Percentiles rank a stretch among this genome's conserved stretches.
phyloP scores from a whole-genome alignment of 2,329 filamentous ascomycete genomes.

The Colletotrichum magnum region DNA sequence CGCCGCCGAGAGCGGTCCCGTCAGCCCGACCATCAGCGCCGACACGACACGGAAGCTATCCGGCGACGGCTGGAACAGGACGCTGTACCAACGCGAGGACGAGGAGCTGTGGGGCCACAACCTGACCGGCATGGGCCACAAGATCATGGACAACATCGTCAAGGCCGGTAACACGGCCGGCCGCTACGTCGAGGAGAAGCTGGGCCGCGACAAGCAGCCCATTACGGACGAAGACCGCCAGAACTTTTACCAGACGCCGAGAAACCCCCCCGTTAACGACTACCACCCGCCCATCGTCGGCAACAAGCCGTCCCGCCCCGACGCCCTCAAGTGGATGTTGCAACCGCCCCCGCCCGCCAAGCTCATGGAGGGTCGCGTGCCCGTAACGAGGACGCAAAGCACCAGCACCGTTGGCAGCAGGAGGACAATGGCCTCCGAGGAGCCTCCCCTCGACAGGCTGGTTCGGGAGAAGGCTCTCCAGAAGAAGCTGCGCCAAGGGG shows the following conservation, averaged over 20 bases:
- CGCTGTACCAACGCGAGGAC: conserved; percentile 87
- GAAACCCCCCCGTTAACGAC: conserved; percentile 85
- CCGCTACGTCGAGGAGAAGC: conserved; percentile 65
- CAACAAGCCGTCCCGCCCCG: conserved; percentile 77
- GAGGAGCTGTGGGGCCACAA: conserved; percentile 87
- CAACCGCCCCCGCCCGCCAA: conserved; percentile 91
- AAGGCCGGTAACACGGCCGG: conserved; percentile 71
- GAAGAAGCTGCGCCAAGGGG: conserved; percentile 60
- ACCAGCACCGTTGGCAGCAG: conserved; percentile 66
- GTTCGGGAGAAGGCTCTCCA: conserved; percentile 62
- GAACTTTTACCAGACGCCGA: conserved; percentile 72
- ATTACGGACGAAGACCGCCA: conserved; percentile 65
- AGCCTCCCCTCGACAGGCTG: conserved; percentile 57
- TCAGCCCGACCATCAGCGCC: conserved; percentile 60
- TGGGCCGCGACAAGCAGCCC: conserved; percentile 66
- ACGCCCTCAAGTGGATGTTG: conserved; percentile 90
- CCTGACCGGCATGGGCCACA: conserved; percentile 66
- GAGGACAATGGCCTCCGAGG: conserved; percentile 58
- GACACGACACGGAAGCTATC: conserved; percentile 62
- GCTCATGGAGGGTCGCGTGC: conserved; percentile 90
- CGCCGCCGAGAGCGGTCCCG: conserved; percentile 51
- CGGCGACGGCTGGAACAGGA: conserved; percentile 79
- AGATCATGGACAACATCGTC: conserved; percentile 70
- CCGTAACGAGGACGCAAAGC: conserved; percentile 75
- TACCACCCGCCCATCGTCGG: conserved; percentile 88